Conservation (phyloP, 768 basidiomycete genomes). For the Auriculariales sp. region DNA sequence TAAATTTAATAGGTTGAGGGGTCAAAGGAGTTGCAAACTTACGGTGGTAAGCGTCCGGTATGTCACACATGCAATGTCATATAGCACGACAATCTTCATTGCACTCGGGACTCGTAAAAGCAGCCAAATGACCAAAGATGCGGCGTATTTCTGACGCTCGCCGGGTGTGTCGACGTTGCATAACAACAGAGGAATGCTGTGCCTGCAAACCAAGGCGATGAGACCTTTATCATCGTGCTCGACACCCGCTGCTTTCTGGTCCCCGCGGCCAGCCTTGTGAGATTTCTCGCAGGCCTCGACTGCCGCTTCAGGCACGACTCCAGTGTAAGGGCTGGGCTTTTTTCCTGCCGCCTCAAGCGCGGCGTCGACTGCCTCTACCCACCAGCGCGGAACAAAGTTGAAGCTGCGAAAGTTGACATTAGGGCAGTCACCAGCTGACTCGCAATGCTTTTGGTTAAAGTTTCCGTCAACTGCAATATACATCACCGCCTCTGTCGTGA, state of each 20-base stretch:
- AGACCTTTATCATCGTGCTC: slow-evolving; percentile 20
- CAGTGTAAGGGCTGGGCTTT: background rate
- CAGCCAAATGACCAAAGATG: background rate
- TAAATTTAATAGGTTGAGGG: background rate
- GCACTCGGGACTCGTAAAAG: background rate
- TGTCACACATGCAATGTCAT: background rate
- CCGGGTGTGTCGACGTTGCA: background rate
- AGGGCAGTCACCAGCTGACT: slow-evolving; percentile 17
- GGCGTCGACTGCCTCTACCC: slow-evolving; percentile 18
- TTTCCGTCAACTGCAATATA: slow-evolving; percentile 25
- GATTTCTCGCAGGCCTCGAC: slow-evolving; percentile 3
- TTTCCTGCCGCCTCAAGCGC: slow-evolving; percentile 15
- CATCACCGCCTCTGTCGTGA: slow-evolving; percentile 17
- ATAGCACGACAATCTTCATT: background rate
- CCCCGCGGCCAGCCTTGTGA: background rate
- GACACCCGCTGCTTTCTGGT: background rate
- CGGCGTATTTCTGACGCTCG: background rate
- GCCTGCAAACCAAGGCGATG: slow-evolving; percentile 24
- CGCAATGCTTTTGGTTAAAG: slow-evolving; percentile 23
- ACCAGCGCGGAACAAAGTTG: slow-evolving; percentile 20
- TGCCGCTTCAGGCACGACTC: slow-evolving; percentile 18
- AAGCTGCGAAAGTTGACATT: slow-evolving; percentile 16
- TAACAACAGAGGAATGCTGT: slow-evolving; percentile 16
- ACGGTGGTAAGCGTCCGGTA: background rate
- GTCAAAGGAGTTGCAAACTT: background rate